A percentile compares a stretch with the other conserved stretches of the same genome.
phyloP scores from a whole-genome alignment of 2,329 filamentous ascomycete genomes.

The Domatiomyces globalis region DNA sequence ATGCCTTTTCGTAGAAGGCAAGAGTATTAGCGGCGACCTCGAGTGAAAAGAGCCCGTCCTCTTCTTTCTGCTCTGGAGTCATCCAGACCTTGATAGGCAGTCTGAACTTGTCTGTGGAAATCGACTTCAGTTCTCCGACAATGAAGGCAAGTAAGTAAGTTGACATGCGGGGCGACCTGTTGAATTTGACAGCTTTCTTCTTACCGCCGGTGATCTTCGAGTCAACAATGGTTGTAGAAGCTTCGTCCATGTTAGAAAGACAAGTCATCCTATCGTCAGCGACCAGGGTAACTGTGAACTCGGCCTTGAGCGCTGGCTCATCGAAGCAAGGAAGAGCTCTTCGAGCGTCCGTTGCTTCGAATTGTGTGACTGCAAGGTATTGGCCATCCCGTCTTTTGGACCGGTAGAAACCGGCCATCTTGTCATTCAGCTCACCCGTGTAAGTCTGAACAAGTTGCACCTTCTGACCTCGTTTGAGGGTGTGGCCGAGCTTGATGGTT shows the following conservation, averaged over 20 bases:
- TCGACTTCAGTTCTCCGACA: slow-evolving; percentile 82
- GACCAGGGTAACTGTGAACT: slow-evolving; percentile 79
- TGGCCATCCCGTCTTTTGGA: slow-evolving; percentile 73
- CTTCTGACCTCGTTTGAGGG: slow-evolving; percentile 59
- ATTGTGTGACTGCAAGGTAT: slow-evolving; percentile 80
- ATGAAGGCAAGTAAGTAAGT: slow-evolving; percentile 93
- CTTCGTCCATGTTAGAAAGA: slow-evolving; percentile 93
- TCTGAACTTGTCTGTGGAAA: slow-evolving; percentile 82
- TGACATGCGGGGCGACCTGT: slow-evolving; percentile 84
- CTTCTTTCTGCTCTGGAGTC: slow-evolving; percentile 75
- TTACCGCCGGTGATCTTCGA: slow-evolving; percentile 47
- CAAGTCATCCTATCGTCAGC: slow-evolving; percentile 85
- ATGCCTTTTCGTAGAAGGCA: slow-evolving; percentile 89
- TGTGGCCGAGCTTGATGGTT: slow-evolving; percentile 63
- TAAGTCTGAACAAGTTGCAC: slow-evolving; percentile 66
- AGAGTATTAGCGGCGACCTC: slow-evolving; percentile 80
- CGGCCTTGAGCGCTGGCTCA: slow-evolving; percentile 84
- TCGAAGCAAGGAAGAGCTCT: slow-evolving; percentile 94
- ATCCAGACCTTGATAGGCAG: slow-evolving; percentile 90
- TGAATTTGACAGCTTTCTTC: slow-evolving; percentile 83
- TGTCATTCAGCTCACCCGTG: slow-evolving; percentile 69
- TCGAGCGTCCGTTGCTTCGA: slow-evolving; percentile 90
- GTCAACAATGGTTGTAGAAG: slow-evolving; percentile 57
- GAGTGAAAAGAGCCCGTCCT: slow-evolving; percentile 80
- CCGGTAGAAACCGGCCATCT: slow-evolving; percentile 95